These are phyloP conservation scores for Thalassiosira ordinaria DNA, from an alignment of 352 stramenopile species.

Conservation along the genomic window DNA sequence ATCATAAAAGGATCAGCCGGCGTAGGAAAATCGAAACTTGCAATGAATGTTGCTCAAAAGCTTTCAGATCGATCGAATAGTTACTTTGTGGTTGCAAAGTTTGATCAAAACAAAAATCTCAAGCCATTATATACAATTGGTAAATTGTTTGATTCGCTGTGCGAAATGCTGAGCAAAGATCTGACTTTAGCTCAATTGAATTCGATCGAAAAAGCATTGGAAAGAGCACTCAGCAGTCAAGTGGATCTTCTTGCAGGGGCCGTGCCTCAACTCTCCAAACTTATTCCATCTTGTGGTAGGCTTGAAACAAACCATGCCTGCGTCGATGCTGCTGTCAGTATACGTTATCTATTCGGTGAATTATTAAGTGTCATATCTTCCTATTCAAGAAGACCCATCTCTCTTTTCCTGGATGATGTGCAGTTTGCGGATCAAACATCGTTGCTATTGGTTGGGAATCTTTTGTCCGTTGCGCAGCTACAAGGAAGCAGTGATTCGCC, in stretches of 20 bases:
- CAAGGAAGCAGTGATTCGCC: not conserved
- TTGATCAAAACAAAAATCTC: constrained; percentile 35
- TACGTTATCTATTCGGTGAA: constrained; percentile 14
- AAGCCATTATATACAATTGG: constrained; percentile 29
- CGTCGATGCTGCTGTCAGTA: constrained; percentile 19
- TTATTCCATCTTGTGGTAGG: not conserved
- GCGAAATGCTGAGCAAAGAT: constrained; percentile 22
- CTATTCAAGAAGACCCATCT: constrained; percentile 24
- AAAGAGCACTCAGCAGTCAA: constrained; percentile 25
- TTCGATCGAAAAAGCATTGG: constrained; percentile 13
- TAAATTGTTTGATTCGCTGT: constrained; percentile 20
- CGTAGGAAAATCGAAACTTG: constrained; percentile 23
- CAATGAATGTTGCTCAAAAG: constrained; percentile 1
- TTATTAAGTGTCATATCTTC: constrained; percentile 19
- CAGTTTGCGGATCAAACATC: constrained; percentile 47
- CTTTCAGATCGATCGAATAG: not conserved
- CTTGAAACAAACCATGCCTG: not conserved
- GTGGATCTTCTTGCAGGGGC: constrained; percentile 2
- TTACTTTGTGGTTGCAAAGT: constrained; percentile 29
- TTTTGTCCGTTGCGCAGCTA: constrained; percentile 11
- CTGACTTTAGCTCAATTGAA: constrained; percentile 18
- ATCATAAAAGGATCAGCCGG: constrained; percentile 18
- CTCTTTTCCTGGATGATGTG: constrained; percentile 41
- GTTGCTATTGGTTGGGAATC: constrained; percentile 24
- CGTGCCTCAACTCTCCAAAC: constrained; percentile 26